Percentiles rank a stretch among this genome's conserved stretches.
These are phyloP conservation scores for Podila verticillata DNA, from an alignment of 192 early-diverging fungal genomes.

Conservation along the genomic window DNA sequence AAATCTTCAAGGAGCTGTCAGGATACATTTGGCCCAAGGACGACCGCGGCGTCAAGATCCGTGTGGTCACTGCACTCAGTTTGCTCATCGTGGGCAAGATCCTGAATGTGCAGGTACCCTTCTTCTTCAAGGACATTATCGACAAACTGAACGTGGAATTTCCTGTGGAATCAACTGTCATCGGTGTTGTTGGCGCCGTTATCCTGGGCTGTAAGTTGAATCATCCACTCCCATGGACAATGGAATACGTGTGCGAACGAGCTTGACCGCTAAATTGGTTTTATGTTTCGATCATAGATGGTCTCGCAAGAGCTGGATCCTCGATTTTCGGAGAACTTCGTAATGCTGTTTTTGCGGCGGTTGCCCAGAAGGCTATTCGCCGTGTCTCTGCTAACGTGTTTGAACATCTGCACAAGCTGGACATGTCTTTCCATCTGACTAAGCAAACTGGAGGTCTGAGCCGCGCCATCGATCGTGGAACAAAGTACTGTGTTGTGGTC, in stretches of 20 bases:
- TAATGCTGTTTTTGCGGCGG: conserved; percentile 93
- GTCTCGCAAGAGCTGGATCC: conserved; percentile 87
- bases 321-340: conserved; percentile 87
- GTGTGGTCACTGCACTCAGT: conserved; percentile 85
- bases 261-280: too few species aligned
- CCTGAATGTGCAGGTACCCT: conserved; percentile 94
- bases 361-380: conserved; percentile 94
- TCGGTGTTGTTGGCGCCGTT: conserved; percentile 88
- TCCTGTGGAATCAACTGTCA: conserved; percentile 68
- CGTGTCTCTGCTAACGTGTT: conserved; percentile 89
- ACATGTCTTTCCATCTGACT: conserved; percentile 91
- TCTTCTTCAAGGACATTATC: conserved; percentile 93
- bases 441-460: conserved; percentile 97
- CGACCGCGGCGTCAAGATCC: conserved; percentile 81
- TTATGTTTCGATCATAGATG: conserved; percentile 63
- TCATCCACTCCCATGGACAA: background rate
- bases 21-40: conserved; percentile 94
- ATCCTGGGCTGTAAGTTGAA: conserved; percentile 83
- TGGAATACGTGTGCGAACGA: too few species aligned
- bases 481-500: conserved; percentile 56
- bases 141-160: conserved; percentile 84
- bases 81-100: conserved; percentile 88
- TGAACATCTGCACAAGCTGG: conserved; percentile 87
- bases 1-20: conserved; percentile 74
- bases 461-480: conserved; percentile 95